Conservation (phyloP, 176 grass and related monocot species). For the Aegilops longissima region DNA sequence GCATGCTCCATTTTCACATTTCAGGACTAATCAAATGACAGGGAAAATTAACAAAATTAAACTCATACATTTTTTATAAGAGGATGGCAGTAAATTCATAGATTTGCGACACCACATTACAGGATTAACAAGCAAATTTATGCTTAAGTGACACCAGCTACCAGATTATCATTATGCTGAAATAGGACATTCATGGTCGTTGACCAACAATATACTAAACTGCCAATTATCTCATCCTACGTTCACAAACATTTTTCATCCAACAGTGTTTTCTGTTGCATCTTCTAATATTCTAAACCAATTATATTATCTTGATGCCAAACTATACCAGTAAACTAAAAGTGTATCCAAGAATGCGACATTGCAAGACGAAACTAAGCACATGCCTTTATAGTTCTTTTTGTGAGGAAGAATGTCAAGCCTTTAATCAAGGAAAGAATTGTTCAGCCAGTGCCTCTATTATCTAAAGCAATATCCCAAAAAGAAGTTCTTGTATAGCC, state of each 20-base stretch:
- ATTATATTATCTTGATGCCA: neutral
- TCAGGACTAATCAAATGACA: neutral
- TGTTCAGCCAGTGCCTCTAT: neutral
- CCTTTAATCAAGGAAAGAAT: neutral
- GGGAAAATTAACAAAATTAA: neutral
- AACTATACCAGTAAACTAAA: neutral
- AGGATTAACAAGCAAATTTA: neutral
- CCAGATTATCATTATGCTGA: neutral
- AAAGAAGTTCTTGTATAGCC: neutral
- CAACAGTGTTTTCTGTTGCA: neutral
- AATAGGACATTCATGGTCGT: neutral
- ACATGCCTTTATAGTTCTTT: neutral
- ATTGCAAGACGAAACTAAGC: neutral
- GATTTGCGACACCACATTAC: neutral
- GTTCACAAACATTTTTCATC: neutral
- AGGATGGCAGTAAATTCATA: too few species aligned
- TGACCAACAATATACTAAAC: neutral
- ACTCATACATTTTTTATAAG: neutral
- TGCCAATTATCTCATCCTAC: neutral
- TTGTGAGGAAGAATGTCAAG: neutral
- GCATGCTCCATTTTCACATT: neutral
- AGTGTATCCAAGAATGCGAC: neutral
- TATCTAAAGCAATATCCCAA: neutral
- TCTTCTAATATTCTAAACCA: neutral
- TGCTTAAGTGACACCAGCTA: neutral